Conservation (phyloP, 768 basidiomycete genomes). For the Neoboletus subvelutipes region DNA sequence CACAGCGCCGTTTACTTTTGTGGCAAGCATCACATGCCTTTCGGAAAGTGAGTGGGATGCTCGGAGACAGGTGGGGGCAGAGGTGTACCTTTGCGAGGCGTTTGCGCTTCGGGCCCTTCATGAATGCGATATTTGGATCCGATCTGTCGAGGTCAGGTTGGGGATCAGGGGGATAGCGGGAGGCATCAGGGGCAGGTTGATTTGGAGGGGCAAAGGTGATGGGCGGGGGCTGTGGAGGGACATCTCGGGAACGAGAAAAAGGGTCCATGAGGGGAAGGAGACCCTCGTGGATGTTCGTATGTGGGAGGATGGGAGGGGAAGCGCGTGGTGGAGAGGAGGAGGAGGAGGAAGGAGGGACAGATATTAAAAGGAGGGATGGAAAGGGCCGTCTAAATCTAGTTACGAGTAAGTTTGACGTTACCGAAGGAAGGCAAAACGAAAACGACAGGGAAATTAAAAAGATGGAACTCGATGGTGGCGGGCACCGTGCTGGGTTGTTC, state of each 20-base stretch:
- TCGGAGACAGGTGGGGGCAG: neutral
- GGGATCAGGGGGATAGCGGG: conserved; percentile 22
- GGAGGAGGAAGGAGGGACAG: conserved; percentile 10
- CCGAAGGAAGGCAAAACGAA: conserved; percentile 20
- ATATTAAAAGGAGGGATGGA: conserved; percentile 27
- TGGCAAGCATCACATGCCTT: conserved; percentile 82
- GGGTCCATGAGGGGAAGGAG: conserved; percentile 36
- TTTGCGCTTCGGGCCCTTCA: conserved; percentile 54
- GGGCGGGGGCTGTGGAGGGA: conserved; percentile 15
- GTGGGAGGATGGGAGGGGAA: conserved; percentile 1
- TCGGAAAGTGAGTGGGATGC: conserved; percentile 8
- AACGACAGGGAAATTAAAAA: conserved; percentile 18
- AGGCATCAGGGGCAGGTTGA: conserved; percentile 19
- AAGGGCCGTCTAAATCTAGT: conserved; percentile 32
- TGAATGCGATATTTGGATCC: conserved; percentile 40
- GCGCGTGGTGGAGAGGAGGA: conserved; percentile 1
- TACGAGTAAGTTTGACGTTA: conserved; percentile 26
- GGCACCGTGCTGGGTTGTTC: neutral
- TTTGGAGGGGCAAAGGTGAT: conserved; percentile 26
- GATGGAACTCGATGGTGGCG: neutral
- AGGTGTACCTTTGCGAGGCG: conserved; percentile 48
- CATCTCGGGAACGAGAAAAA: conserved; percentile 28
- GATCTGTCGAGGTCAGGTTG: conserved; percentile 28
- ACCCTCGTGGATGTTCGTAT: neutral
- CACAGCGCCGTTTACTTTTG: conserved; percentile 81